Evolutionary conservation across 164 flowering plant genomes (phyloP).

Genomic region (Amborella trichopoda): DNA sequence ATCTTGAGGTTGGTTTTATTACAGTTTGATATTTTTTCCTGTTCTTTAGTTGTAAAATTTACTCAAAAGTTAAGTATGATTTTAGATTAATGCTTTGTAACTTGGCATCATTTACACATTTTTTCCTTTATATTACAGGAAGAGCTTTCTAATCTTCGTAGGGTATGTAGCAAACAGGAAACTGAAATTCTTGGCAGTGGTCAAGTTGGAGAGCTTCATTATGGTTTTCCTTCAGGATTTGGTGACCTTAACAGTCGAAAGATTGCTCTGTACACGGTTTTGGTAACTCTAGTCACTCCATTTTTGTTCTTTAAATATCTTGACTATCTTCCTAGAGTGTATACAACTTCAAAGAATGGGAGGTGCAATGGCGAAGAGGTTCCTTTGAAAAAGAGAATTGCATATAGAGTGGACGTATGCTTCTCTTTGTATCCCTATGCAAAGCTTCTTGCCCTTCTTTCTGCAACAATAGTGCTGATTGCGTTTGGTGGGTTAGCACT

Average conservation of each 20-base stretch:
- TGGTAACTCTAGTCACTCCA: slow-evolving; percentile 44
- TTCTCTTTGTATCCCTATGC: slow-evolving; percentile 91
- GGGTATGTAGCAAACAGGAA: slow-evolving; percentile 20
- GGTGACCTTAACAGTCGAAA: slow-evolving; percentile 33
- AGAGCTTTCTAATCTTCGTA: slow-evolving; percentile 37
- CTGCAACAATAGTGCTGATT: slow-evolving; percentile 83
- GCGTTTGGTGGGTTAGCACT: slow-evolving; percentile 87
- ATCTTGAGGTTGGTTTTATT: slow-evolving; percentile 81
- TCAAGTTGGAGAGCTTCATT: slow-evolving; percentile 18
- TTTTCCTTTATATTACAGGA: slow-evolving; percentile 36
- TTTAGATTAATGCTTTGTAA: not conserved
- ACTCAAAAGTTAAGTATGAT: not conserved
- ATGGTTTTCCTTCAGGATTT: slow-evolving; percentile 16
- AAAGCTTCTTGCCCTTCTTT: slow-evolving; percentile 79
- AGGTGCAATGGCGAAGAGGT: slow-evolving; percentile 56
- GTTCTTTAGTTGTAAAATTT: not conserved
- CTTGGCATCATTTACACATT: not conserved
- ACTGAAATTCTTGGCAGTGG: slow-evolving; percentile 4
- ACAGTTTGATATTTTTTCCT: not conserved
- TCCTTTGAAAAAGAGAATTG: slow-evolving; percentile 81
- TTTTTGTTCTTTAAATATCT: slow-evolving; percentile 58
- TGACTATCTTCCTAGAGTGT: slow-evolving; percentile 45
- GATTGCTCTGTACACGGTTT: slow-evolving; percentile 50
- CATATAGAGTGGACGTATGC: slow-evolving; percentile 79
- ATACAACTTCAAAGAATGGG: slow-evolving; percentile 23